phyloP scores from a whole-genome alignment of 306 rosid species.

The Cucumis hystrix region DNA sequence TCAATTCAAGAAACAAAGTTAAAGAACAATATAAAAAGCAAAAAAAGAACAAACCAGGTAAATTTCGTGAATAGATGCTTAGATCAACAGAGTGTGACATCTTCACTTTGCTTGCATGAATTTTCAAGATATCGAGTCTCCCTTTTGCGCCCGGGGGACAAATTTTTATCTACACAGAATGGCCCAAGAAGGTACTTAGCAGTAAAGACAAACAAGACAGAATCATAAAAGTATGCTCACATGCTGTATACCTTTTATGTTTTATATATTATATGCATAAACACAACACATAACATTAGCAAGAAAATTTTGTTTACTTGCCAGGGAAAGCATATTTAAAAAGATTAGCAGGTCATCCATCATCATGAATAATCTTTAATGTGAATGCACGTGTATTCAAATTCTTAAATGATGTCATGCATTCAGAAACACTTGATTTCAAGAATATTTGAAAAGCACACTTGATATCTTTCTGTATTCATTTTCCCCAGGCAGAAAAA shows the following conservation, averaged over 20 bases:
- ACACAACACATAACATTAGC: background rate
- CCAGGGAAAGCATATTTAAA: background rate
- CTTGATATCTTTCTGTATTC: background rate
- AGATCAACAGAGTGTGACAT: slow-evolving; percentile 83
- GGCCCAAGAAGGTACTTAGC: slow-evolving; percentile 8
- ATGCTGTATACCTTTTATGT: background rate
- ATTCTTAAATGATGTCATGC: background rate
- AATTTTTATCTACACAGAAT: slow-evolving; percentile 57
- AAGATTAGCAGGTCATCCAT: background rate
- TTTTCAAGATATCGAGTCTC: slow-evolving; percentile 78
- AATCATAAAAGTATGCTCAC: background rate
- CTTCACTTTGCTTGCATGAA: slow-evolving; percentile 87
- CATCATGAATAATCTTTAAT: background rate
- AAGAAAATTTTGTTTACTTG: background rate
- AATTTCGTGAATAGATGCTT: slow-evolving; percentile 70
- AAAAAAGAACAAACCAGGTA: slow-evolving; percentile 50
- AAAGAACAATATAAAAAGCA: background rate
- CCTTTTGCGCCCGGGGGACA: slow-evolving; percentile 84
- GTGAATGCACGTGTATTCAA: background rate
- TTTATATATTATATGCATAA: background rate
- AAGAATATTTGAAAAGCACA: background rate
- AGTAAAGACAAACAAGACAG: background rate
- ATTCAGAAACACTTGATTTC: background rate
- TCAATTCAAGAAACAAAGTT: slow-evolving; percentile 15
- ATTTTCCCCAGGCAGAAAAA: background rate